Base-by-base conservation (phyloP, 495 filamentous ascomycete genomes). In the Penicillium longicatenatum region DNA sequence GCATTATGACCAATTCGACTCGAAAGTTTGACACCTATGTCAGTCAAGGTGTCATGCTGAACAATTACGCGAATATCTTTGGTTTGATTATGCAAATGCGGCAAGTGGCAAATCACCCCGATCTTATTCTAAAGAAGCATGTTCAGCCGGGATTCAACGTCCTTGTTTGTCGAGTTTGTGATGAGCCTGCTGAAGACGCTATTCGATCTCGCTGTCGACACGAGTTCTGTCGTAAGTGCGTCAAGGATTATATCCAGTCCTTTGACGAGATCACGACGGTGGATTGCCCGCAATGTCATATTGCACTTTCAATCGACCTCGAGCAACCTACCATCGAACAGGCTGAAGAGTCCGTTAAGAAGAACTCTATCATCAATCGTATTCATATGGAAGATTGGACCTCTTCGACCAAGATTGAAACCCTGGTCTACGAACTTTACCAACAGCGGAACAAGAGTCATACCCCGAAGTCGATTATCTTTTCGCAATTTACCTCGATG, bases 331-430 rank as follows among this genome's bases (percentile, higher is more conserved):
- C 93, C 48, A 89, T 97, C 41, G 93, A 94, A 70, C 90, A 96
- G 72, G 89, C 96, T 54, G 87, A 90, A 65, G 82, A 84, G 17
- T 67, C 82, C 24, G 84, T 96, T 29, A 97, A 97, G 82, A 96
- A 96, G 70, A 89, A 84, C 6, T 94, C 90, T 10, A 98, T 98
- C 71, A 96, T 97, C 78, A 97, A 96, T 70, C 89, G 94, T 41
- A 97, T 98, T 68, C 87, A 90, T 66, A 97, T 97, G 93, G 89
- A 93, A 60, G 86, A 96, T 61, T 98, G 94, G 94, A 96, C 91
- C 2, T 95, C 91, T 1, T 96, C 92, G 3, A 96, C 93, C 44
- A 98, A 98, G 76, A 98, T 98, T 61, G 94, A 98, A 77, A 87
- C 93, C 66, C 82, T 98, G 12, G 86, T 98, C 14, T 93, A 97